A percentile compares a stretch with the other conserved stretches of the same genome.
Conservation (phyloP, 768 basidiomycete genomes). For the button mushroom (Agaricus bisporus) region DNA sequence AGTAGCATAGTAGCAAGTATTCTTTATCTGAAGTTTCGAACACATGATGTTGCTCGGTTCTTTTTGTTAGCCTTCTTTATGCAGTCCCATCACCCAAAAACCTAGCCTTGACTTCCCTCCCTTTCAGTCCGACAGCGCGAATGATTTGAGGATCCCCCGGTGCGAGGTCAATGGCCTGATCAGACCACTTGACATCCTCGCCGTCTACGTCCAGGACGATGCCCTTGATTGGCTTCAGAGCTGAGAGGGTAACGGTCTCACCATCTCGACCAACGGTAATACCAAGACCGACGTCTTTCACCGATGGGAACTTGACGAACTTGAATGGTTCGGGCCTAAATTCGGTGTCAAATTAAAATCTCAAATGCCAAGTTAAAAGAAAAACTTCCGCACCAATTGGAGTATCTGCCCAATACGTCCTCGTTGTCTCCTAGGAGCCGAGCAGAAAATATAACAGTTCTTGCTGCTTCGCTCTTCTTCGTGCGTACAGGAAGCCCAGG, state of each 20-base stretch:
- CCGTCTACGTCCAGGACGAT: slow-evolving; percentile 76
- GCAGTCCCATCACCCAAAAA: slow-evolving; percentile 76
- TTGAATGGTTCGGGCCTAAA: slow-evolving; percentile 93
- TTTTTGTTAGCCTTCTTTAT: slow-evolving; percentile 18
- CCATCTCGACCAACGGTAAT: slow-evolving; percentile 46
- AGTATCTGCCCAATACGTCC: slow-evolving; percentile 60
- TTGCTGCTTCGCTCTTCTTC: slow-evolving; percentile 57
- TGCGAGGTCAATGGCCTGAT: slow-evolving; percentile 88
- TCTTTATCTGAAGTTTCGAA: background rate
- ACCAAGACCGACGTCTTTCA: slow-evolving; percentile 51
- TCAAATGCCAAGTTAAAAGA: background rate
- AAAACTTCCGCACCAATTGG: slow-evolving; percentile 56
- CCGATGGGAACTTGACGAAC: slow-evolving; percentile 74
- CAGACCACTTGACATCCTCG: slow-evolving; percentile 71
- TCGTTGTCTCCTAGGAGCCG: slow-evolving; percentile 54
- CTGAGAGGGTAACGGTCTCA: slow-evolving; percentile 50
- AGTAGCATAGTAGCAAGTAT: slow-evolving; percentile 1
- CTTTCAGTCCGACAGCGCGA: slow-evolving; percentile 56
- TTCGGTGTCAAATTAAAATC: background rate
- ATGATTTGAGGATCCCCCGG: slow-evolving; percentile 79
- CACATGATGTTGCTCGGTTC: background rate
- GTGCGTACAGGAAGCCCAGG: slow-evolving; percentile 72
- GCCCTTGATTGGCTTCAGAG: slow-evolving; percentile 77
- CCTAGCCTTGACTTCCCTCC: slow-evolving; percentile 56
- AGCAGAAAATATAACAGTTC: slow-evolving; percentile 65